Percentiles rank a stretch among this genome's conserved stretches.
Evolutionary conservation across 306 rosid genomes (phyloP).

Genomic region (Lupinus albus): DNA sequence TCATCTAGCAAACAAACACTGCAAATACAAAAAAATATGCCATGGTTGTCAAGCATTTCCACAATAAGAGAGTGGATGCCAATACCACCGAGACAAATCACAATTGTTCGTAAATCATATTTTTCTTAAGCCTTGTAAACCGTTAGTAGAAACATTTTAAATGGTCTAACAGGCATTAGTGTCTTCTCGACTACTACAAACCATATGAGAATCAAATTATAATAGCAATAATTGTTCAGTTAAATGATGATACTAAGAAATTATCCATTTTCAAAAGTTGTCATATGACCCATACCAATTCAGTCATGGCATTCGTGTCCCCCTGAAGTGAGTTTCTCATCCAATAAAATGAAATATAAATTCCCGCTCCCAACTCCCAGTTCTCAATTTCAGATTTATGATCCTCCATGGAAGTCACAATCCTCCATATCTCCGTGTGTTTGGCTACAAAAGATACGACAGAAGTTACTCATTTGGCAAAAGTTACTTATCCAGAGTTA

Average conservation of each 20-base stretch:
- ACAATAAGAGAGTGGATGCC: conserved; percentile 17
- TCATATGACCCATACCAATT: no score
- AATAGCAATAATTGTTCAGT: no score
- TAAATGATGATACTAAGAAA: no score
- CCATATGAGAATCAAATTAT: no score
- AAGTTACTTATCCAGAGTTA: conserved; percentile 10
- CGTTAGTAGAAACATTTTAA: not conserved
- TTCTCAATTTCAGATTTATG: conserved; percentile 95
- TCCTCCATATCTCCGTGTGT: conserved; percentile 80
- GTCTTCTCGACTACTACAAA: conserved; percentile 18
- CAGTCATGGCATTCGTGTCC: no score
- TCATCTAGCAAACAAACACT: conserved; percentile 15
- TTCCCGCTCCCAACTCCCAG: conserved; percentile 96
- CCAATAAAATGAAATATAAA: conserved; percentile 81
- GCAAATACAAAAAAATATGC: conserved; percentile 18
- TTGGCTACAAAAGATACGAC: conserved; percentile 56
- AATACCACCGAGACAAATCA: not conserved
- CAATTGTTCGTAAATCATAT: not conserved
- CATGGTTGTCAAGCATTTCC: conserved; percentile 28
- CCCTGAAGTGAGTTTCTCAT: conserved; percentile 79
- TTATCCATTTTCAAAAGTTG: no score
- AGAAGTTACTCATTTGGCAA: conserved; percentile 27
- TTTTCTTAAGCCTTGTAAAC: conserved; percentile 24
- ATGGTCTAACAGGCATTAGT: conserved; percentile 10
- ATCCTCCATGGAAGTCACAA: conserved; percentile 3